These are phyloP conservation scores for Zymoseptoria passerinii DNA, from an alignment of 2,329 filamentous ascomycete genomes.

Conservation along the genomic window DNA sequence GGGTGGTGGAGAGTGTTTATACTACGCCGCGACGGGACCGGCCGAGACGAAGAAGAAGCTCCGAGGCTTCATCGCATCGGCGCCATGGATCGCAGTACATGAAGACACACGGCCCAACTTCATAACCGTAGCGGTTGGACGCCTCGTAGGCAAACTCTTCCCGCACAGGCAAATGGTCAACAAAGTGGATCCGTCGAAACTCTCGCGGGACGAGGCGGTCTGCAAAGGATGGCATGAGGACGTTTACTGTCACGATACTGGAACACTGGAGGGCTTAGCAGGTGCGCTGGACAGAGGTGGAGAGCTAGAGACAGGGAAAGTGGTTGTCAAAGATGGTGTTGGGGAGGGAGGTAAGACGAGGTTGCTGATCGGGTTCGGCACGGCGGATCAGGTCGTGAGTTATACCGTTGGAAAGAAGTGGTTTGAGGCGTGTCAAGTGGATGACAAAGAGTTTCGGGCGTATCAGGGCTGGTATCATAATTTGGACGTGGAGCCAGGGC, in stretches of 20 bases:
- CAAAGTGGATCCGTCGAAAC: slow-evolving; percentile 52
- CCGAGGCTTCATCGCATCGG: slow-evolving; percentile 65
- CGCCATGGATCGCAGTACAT: slow-evolving; percentile 70
- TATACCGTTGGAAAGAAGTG: slow-evolving; percentile 58
- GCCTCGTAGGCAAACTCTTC: slow-evolving; percentile 58
- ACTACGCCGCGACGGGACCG: slow-evolving; percentile 44
- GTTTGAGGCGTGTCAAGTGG: slow-evolving; percentile 48
- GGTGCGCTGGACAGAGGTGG: slow-evolving; percentile 67
- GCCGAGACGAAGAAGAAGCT: slow-evolving; percentile 50
- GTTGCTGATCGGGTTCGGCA: slow-evolving; percentile 69
- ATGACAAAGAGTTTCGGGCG: slow-evolving; percentile 61
- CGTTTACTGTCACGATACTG: slow-evolving; percentile 68
- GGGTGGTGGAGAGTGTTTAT: slow-evolving; percentile 73
- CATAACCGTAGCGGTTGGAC: slow-evolving; percentile 57
- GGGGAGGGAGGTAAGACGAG: slow-evolving; percentile 51
- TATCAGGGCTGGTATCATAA: slow-evolving; percentile 78
- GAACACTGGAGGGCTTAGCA: slow-evolving; percentile 72
- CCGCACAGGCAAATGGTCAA: slow-evolving; percentile 61
- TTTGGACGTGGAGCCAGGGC: slow-evolving; percentile 32
- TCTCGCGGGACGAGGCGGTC: slow-evolving; percentile 61
- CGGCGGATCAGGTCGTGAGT: slow-evolving; percentile 61
- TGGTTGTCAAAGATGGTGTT: slow-evolving; percentile 35
- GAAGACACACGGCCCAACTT: slow-evolving; percentile 54
- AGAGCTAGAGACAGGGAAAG: slow-evolving; percentile 49
- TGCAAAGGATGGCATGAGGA: slow-evolving; percentile 56